Conservation (phyloP, 768 basidiomycete genomes). For the Cystofilobasidium capitatum region DNA sequence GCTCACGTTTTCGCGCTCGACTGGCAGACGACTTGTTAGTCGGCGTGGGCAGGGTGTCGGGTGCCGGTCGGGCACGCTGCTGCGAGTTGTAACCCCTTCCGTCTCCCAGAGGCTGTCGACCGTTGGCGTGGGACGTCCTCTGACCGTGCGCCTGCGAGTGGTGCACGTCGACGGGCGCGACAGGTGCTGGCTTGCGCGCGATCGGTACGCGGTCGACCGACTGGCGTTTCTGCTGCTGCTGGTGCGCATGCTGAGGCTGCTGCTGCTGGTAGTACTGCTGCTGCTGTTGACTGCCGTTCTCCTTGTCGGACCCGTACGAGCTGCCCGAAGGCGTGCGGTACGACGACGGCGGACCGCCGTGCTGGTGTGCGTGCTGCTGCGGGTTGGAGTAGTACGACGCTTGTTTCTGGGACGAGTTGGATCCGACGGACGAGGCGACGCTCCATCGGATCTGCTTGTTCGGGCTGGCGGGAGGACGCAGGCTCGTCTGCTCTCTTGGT, state of each 20-base stretch:
- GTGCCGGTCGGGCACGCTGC: not conserved
- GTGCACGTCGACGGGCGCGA: slow-evolving; percentile 6
- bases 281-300: slow-evolving; percentile 27
- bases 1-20: slow-evolving; percentile 8
- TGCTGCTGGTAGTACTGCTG: slow-evolving; percentile 24
- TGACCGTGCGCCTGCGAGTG: not conserved
- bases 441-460: slow-evolving; percentile 34
- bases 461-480: slow-evolving; percentile 26
- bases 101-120: not conserved
- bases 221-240: slow-evolving; percentile 21
- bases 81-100: not conserved
- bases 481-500: slow-evolving; percentile 33
- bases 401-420: slow-evolving; percentile 13
- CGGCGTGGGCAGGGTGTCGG: not conserved
- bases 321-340: slow-evolving; percentile 32
- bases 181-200: slow-evolving; percentile 29
- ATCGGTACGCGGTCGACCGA: slow-evolving; percentile 16
- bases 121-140: not conserved
- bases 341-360: slow-evolving; percentile 29
- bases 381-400: no score
- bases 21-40: not conserved
- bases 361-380: no score
- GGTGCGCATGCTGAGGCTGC: slow-evolving; percentile 27
- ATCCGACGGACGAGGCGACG: slow-evolving; percentile 33
- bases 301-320: slow-evolving; percentile 29